Conservation (phyloP, 805 yeast genomes). For the Metschnikowia santaceciliae region DNA sequence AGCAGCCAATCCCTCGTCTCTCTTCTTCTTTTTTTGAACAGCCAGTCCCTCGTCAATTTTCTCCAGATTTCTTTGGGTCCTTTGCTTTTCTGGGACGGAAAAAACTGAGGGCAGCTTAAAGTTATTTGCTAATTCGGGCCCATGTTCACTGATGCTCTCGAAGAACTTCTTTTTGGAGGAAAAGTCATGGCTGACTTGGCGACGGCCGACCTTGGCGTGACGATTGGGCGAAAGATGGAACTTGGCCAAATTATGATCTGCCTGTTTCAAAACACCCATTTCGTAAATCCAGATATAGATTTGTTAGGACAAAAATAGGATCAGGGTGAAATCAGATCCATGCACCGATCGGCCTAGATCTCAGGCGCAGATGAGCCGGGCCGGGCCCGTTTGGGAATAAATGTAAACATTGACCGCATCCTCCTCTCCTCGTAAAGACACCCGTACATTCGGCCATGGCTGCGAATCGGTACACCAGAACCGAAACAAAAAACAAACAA, state of each 20-base stretch:
- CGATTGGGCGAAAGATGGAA: conserved; percentile 7
- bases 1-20: too few species aligned
- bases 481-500: too few species aligned
- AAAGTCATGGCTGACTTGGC: conserved; percentile 4
- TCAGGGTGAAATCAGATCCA: too few species aligned
- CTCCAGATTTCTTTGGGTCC: too few species aligned
- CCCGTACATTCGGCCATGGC: background rate
- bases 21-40: too few species aligned
- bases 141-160: background rate
- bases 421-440: too few species aligned
- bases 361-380: conserved; percentile 1
- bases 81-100: background rate
- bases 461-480: background rate
- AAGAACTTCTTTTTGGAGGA: conserved; percentile 1
- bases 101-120: conserved; percentile 2
- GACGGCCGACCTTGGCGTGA: background rate
- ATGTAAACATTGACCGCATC: background rate
- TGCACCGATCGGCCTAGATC: background rate
- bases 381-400: background rate
- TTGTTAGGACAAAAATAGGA: too few species aligned
- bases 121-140: background rate
- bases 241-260: conserved; percentile 7
- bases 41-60: background rate
- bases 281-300: background rate
- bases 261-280: conserved; percentile 1